These are phyloP conservation scores for Jaltomata sinuosa DNA, from an alignment of 257 asterid genomes.

Conservation along the genomic window DNA sequence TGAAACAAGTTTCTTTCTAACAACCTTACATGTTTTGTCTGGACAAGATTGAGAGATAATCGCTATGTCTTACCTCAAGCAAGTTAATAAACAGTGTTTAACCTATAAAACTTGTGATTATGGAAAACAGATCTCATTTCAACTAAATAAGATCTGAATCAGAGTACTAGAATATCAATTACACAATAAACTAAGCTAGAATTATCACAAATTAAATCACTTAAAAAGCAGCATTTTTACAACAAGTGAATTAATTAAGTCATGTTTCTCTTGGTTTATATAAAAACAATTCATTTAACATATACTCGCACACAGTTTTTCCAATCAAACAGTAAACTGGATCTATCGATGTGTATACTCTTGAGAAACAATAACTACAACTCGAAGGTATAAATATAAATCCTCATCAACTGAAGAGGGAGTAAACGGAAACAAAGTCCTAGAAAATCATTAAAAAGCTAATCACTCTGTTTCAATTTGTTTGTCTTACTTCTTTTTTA, in stretches of 20 bases:
- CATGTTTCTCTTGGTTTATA: background rate
- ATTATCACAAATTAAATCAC: background rate
- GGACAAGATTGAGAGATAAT: background rate
- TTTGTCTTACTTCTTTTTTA: too few relatives aligned
- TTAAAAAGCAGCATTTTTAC: background rate
- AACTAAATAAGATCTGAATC: background rate
- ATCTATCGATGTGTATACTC: background rate
- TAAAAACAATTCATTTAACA: background rate
- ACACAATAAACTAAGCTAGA: background rate
- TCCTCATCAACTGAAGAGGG: background rate
- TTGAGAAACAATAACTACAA: background rate
- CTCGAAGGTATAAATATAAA: background rate
- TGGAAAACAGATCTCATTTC: background rate
- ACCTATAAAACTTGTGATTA: background rate
- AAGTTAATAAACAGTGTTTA: background rate
- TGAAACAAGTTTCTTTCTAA: background rate
- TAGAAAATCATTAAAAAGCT: background rate
- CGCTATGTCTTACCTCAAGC: background rate
- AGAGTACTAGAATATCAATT: background rate
- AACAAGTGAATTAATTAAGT: background rate
- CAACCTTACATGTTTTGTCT: background rate
- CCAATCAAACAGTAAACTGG: background rate
- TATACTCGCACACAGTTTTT: background rate
- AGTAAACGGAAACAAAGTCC: background rate
- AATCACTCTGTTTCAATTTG: too few relatives aligned